A percentile compares a stretch with the other conserved stretches of the same genome.
Evolutionary conservation across 2,329 filamentous ascomycete species (phyloP).

Genomic region (Hypoxylon sp.): DNA sequence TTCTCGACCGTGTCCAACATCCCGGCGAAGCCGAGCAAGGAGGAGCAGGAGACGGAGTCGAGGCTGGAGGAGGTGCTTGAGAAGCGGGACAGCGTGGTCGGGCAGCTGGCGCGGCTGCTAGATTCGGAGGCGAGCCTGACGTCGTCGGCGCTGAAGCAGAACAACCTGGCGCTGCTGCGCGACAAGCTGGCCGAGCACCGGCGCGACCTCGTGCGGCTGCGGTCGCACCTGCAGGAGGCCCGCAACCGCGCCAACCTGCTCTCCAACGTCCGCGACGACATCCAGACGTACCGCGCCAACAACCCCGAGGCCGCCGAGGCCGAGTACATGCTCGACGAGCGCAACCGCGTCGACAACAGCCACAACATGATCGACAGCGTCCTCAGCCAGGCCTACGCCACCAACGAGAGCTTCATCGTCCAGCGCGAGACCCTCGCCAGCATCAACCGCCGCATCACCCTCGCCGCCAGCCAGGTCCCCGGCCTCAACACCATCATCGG

Average conservation of each 20-base stretch:
- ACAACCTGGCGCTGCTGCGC: constrained; percentile 89
- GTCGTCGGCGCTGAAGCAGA: constrained; percentile 94
- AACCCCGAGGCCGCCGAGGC: constrained; percentile 87
- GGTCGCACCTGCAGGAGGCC: constrained; percentile 74
- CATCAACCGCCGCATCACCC: constrained; percentile 89
- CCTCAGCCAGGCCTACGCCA: constrained; percentile 92
- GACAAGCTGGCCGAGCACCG: constrained; percentile 89
- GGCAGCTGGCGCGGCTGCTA: constrained; percentile 85
- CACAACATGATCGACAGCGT: constrained; percentile 90
- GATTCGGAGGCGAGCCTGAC: constrained; percentile 90
- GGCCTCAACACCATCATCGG: constrained; percentile 92
- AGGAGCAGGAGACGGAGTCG: constrained; percentile 80
- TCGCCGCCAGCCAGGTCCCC: constrained; percentile 88
- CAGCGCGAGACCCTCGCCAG: constrained; percentile 88
- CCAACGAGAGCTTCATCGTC: constrained; percentile 87
- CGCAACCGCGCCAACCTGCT: constrained; percentile 91
- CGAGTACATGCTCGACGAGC: constrained; percentile 96
- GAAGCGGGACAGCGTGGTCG: constrained; percentile 85
- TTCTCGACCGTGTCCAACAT: constrained; percentile 83
- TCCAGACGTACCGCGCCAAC: constrained; percentile 82
- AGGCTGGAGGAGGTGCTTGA: constrained; percentile 86
- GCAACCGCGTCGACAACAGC: constrained; percentile 84
- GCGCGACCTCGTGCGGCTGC: constrained; percentile 80
- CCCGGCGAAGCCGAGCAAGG: constrained; percentile 82
- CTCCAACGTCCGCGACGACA: constrained; percentile 89